A percentile compares a stretch with the other conserved stretches of the same genome.
Evolutionary conservation across 345 rosid genomes (phyloP).

Genomic region (Populus davidiana): DNA sequence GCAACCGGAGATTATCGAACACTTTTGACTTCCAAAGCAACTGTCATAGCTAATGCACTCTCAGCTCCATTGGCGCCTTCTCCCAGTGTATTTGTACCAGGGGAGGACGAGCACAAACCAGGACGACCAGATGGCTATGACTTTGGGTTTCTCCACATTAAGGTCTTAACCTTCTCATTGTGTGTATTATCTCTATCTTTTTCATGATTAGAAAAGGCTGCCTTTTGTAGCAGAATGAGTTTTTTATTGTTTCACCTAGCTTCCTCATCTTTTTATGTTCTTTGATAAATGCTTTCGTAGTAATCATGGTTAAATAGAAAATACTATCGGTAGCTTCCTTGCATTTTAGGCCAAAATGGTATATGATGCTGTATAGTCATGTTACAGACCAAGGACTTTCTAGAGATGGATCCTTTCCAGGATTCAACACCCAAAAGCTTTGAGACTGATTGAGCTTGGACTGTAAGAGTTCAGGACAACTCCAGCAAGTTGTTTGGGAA

Average conservation of each 20-base stretch:
- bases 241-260: neutral
- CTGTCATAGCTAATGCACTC: slow-evolving; percentile 74
- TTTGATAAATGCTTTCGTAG: neutral
- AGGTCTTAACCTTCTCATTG: slow-evolving; percentile 42
- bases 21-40: slow-evolving; percentile 76
- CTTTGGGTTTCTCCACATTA: slow-evolving; percentile 90
- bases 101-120: slow-evolving; percentile 73
- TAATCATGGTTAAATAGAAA: neutral
- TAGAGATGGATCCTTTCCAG: neutral
- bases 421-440: neutral
- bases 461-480: neutral
- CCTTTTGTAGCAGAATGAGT: neutral
- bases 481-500: neutral
- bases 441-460: neutral
- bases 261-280: neutral
- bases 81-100: slow-evolving; percentile 79
- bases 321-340: neutral
- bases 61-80: slow-evolving; percentile 60
- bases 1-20: slow-evolving; percentile 94
- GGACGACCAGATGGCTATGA: slow-evolving; percentile 81
- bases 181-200: neutral
- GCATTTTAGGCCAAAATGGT: neutral
- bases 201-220: neutral
- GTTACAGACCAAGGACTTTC: neutral
- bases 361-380: neutral